phyloP scores from a whole-genome alignment of 805 yeast genomes.

The Saccharomycopsis microspora region DNA sequence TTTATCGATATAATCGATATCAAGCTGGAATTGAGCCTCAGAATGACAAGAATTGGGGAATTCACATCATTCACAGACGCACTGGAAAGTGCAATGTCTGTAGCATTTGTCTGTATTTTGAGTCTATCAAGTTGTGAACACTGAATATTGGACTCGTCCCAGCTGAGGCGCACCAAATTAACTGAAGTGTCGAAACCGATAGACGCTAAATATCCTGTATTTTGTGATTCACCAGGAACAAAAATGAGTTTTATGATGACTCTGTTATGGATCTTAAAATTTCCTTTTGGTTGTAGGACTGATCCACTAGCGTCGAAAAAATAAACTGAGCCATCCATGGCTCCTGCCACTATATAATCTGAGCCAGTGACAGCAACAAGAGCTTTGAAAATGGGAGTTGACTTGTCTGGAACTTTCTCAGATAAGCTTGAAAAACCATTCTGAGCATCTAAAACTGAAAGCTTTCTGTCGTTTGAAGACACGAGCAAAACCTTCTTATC shows the following conservation, averaged over 20 bases:
- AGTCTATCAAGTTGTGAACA: slow-evolving; percentile 18
- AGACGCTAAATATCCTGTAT: slow-evolving; percentile 32
- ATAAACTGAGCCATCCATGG: slow-evolving; percentile 40
- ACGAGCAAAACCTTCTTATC: not conserved
- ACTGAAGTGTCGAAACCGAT: slow-evolving; percentile 50
- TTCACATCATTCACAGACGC: not conserved
- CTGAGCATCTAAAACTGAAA: slow-evolving; percentile 17
- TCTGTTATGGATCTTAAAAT: slow-evolving; percentile 26
- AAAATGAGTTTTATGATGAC: slow-evolving; percentile 26
- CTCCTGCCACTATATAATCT: slow-evolving; percentile 28
- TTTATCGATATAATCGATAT: slow-evolving; percentile 30
- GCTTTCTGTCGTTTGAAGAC: slow-evolving; percentile 17
- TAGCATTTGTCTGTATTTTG: slow-evolving; percentile 39
- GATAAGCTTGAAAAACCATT: not conserved
- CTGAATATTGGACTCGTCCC: not conserved
- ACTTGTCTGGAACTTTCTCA: not conserved
- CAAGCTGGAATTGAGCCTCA: slow-evolving; percentile 50
- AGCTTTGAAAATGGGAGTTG: slow-evolving; percentile 3
- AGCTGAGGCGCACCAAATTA: slow-evolving; percentile 20
- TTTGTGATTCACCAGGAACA: slow-evolving; percentile 13
- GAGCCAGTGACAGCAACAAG: slow-evolving; percentile 20
- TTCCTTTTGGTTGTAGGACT: not conserved
- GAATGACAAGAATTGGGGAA: slow-evolving; percentile 31
- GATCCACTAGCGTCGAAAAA: slow-evolving; percentile 14
- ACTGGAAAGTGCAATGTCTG: slow-evolving; percentile 33